Conservation (phyloP, 768 basidiomycete genomes). For the Gloeophyllum trabeum region DNA sequence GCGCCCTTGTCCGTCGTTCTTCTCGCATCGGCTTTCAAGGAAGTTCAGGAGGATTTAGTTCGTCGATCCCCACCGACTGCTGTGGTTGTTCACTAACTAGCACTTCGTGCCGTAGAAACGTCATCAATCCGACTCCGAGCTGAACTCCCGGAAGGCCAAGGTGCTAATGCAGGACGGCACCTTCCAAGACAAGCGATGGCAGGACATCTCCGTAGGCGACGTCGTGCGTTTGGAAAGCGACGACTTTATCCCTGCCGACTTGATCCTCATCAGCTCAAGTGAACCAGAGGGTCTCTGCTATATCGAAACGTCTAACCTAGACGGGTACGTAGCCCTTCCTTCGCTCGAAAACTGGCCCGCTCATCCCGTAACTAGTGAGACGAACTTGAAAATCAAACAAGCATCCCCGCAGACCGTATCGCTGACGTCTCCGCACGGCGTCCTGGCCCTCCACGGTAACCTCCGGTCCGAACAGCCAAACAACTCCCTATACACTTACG, state of each 20-base stretch:
- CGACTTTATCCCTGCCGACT: constrained; percentile 93
- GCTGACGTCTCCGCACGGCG: constrained; percentile 68
- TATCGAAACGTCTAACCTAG: constrained; percentile 95
- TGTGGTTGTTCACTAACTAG: neutral
- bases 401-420: constrained; percentile 71
- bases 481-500: constrained; percentile 94
- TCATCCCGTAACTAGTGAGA: constrained; percentile 48
- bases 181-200: constrained; percentile 78
- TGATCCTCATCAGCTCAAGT: constrained; percentile 76
- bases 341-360: neutral
- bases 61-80: constrained; percentile 16
- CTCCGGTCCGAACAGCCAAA: constrained; percentile 95
- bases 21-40: constrained; percentile 91
- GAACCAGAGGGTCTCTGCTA: constrained; percentile 98
- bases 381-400: constrained; percentile 98
- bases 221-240: constrained; percentile 84
- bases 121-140: constrained; percentile 86
- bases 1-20: constrained; percentile 81
- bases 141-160: constrained; percentile 76
- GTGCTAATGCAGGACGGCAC: constrained; percentile 51
- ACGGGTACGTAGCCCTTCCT: constrained; percentile 51
- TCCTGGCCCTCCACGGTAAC: constrained; percentile 65
- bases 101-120: constrained; percentile 57
- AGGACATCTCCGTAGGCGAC: constrained; percentile 84
- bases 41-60: constrained; percentile 88